Evolutionary conservation across 345 rosid species (phyloP).

Genomic region (Brassica rapa): DNA sequence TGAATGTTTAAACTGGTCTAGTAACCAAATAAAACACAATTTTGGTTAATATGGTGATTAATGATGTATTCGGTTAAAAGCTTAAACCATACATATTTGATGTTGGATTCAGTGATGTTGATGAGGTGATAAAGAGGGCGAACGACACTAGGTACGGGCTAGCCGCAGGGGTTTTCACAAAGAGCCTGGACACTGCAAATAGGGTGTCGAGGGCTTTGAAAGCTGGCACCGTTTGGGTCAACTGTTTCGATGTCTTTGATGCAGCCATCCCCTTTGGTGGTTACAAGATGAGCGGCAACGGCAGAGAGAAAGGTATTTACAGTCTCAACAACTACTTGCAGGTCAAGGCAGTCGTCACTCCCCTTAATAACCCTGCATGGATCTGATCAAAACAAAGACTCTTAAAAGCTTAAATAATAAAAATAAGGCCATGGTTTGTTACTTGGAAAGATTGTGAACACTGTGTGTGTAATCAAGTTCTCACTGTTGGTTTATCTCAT

Average conservation of each 20-base stretch:
- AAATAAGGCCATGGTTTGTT: neutral
- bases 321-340: slow-evolving; percentile 87
- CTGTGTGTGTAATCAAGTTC: neutral
- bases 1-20: neutral
- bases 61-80: neutral
- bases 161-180: slow-evolving; percentile 93
- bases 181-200: slow-evolving; percentile 67
- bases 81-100: neutral
- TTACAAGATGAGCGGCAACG: slow-evolving; percentile 94
- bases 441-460: neutral
- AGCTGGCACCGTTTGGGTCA: slow-evolving; percentile 88
- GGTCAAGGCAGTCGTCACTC: slow-evolving; percentile 86
- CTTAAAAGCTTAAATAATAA: neutral
- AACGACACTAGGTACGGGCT: slow-evolving; percentile 67
- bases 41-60: neutral
- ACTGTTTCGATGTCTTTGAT: slow-evolving; percentile 86
- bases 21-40: neutral
- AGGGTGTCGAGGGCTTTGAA: slow-evolving; percentile 67
- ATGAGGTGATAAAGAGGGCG: slow-evolving; percentile 76
- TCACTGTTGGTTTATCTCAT: neutral
- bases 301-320: slow-evolving; percentile 94
- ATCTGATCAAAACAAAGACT: slow-evolving; percentile 42
- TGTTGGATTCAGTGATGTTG: slow-evolving; percentile 54
- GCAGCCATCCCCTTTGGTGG: slow-evolving; percentile 97
- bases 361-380: slow-evolving; percentile 85